A percentile compares a stretch with the other conserved stretches of the same genome.
These are phyloP conservation scores for Massariosphaeria phaeospora DNA, from an alignment of 495 filamentous ascomycete species.

Conservation along the genomic window DNA sequence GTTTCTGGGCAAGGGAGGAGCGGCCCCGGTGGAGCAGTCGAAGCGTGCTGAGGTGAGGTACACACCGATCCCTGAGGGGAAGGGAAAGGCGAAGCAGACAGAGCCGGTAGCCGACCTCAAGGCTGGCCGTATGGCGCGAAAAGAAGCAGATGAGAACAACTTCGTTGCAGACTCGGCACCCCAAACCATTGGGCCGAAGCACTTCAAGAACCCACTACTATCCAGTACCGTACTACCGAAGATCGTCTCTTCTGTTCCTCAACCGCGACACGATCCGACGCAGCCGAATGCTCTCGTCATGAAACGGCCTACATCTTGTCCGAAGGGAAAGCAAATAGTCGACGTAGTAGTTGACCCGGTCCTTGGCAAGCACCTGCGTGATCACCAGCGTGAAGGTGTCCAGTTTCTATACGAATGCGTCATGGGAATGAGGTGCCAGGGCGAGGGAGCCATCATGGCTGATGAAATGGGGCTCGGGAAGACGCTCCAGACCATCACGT, in stretches of 20 bases:
- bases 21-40: slow-evolving; percentile 7
- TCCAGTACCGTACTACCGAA: slow-evolving; percentile 50
- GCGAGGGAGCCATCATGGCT: slow-evolving; percentile 70
- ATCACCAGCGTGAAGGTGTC: slow-evolving; percentile 73
- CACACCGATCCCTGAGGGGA: not conserved
- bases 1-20: slow-evolving; percentile 41
- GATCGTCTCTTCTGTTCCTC: slow-evolving; percentile 43
- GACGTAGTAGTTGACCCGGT: slow-evolving; percentile 78
- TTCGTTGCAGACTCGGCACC: not conserved
- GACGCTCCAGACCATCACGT: slow-evolving; percentile 71
- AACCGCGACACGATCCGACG: slow-evolving; percentile 63
- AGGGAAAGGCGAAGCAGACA: not conserved
- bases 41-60: not conserved
- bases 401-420: slow-evolving; percentile 79
- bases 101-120: not conserved
- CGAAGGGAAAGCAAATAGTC: slow-evolving; percentile 63
- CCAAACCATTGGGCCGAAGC: not conserved
- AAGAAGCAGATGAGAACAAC: not conserved
- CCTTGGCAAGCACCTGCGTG: slow-evolving; percentile 59
- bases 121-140: not conserved
- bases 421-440: slow-evolving; percentile 73
- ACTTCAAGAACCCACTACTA: slow-evolving; percentile 60
- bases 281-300: slow-evolving; percentile 63
- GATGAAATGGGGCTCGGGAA: slow-evolving; percentile 84
- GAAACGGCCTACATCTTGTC: slow-evolving; percentile 54